Conservation (phyloP, 2,329 filamentous ascomycete genomes). For the Cladophialophora carrionii region DNA sequence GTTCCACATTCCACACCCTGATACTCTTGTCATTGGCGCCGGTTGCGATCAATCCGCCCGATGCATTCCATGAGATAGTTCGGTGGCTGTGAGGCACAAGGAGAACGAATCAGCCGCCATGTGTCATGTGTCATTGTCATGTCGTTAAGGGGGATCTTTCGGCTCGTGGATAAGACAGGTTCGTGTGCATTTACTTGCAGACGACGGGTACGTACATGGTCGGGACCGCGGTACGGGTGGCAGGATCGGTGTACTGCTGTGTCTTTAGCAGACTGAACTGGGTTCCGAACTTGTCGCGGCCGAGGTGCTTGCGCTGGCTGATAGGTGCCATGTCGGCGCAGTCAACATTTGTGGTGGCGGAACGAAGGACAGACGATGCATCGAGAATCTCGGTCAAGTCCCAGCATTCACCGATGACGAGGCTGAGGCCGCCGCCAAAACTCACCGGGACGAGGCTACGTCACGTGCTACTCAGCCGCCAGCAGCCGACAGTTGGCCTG, state of each 20-base stretch:
- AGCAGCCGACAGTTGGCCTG: too few species aligned
- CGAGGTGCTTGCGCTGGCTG: conserved; percentile 47
- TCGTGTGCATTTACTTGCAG: conserved; percentile 8
- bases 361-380: background rate
- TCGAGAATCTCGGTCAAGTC: background rate
- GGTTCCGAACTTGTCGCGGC: conserved; percentile 69
- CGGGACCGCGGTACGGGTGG: conserved; percentile 57
- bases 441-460: too few species aligned
- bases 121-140: conserved; percentile 19
- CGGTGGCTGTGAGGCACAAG: conserved; percentile 60
- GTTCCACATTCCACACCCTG: conserved; percentile 81
- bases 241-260: conserved; percentile 69
- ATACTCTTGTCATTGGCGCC: conserved; percentile 85
- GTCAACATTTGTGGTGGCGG: background rate
- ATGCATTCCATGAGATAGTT: conserved; percentile 85
- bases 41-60: conserved; percentile 81
- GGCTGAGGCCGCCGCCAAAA: too few species aligned
- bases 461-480: too few species aligned
- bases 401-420: background rate
- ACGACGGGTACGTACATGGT: conserved; percentile 57
- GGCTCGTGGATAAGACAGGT: background rate
- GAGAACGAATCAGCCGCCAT: conserved; percentile 28
- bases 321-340: conserved; percentile 28
- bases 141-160: conserved; percentile 3
- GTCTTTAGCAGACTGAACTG: conserved; percentile 71